Evolutionary conservation across 2,329 filamentous ascomycete species (phyloP).

Genomic region (Metarhizium brunneum): DNA sequence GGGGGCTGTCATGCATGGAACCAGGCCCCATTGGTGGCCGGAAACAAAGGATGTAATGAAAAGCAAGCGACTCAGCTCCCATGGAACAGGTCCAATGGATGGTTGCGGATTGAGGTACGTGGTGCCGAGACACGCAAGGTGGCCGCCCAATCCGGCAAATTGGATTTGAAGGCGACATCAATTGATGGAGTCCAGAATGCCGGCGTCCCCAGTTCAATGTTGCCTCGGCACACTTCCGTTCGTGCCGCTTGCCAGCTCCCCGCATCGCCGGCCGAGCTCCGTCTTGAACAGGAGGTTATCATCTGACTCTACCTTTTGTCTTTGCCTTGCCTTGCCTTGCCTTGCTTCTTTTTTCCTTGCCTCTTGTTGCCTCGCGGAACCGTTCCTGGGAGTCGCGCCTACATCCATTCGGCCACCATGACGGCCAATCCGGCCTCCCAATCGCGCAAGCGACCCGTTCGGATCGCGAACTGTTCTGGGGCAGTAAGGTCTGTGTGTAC

Average conservation of each 20-base stretch:
- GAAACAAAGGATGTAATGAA: too few species aligned
- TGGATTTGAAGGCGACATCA: too few species aligned
- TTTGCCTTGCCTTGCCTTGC: background rate
- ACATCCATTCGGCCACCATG: background rate
- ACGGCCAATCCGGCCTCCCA: background rate
- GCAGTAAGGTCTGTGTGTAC: conserved; percentile 1
- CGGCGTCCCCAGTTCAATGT: background rate
- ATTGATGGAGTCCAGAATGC: background rate
- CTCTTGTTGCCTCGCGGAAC: background rate
- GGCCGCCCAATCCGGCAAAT: too few species aligned
- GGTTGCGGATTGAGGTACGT: too few species aligned
- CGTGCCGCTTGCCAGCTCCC: background rate
- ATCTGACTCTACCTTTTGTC: background rate
- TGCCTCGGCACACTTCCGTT: background rate
- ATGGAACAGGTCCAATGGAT: too few species aligned
- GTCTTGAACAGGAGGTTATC: background rate
- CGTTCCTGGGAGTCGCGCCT: background rate
- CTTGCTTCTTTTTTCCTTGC: too few species aligned
- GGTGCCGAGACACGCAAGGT: too few species aligned
- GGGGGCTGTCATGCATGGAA: too few species aligned
- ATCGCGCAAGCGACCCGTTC: conserved; percentile 8
- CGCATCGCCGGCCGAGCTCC: background rate
- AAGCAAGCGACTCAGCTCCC: too few species aligned
- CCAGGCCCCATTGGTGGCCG: too few species aligned
- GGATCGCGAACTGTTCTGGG: conserved; percentile 18